Evolutionary conservation across 2,329 filamentous ascomycete genomes (phyloP).

Genomic region (Coleophoma cylindrospora): DNA sequence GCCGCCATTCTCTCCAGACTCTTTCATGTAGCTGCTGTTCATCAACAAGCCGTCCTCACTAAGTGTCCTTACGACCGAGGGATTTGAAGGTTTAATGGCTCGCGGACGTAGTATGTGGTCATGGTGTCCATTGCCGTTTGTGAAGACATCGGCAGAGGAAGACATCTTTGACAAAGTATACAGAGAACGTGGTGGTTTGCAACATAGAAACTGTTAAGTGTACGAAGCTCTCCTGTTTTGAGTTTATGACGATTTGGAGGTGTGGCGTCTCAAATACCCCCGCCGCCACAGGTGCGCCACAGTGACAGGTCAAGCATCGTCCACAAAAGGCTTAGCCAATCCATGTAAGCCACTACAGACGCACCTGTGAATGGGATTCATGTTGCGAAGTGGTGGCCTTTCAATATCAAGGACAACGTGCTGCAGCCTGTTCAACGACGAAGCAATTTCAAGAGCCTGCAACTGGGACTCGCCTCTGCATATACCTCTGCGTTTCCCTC

Average conservation of each 20-base stretch:
- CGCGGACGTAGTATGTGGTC: constrained; percentile 25
- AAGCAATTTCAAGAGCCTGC: too few relatives aligned
- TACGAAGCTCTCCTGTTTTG: neutral
- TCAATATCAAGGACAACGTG: neutral
- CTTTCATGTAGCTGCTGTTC: constrained; percentile 5
- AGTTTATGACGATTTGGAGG: neutral
- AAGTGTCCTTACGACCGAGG: constrained; percentile 17
- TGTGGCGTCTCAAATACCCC: neutral
- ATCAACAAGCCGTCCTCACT: constrained; percentile 17
- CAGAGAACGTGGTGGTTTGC: neutral
- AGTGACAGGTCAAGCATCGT: neutral
- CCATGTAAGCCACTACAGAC: neutral
- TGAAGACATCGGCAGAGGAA: constrained; percentile 19
- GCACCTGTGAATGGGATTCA: neutral
- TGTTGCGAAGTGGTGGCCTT: neutral
- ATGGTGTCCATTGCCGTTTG: constrained; percentile 20
- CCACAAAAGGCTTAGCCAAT: too few relatives aligned
- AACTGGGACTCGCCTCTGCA: neutral
- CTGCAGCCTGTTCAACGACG: too few relatives aligned
- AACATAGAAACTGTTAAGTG: neutral
- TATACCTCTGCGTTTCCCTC: neutral
- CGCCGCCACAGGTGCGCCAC: neutral
- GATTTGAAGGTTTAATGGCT: constrained; percentile 19
- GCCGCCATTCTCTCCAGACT: constrained; percentile 13
- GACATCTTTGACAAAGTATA: constrained; percentile 16